Conservation (phyloP, 208 protist species). For the Crithidia acanthocephali region DNA sequence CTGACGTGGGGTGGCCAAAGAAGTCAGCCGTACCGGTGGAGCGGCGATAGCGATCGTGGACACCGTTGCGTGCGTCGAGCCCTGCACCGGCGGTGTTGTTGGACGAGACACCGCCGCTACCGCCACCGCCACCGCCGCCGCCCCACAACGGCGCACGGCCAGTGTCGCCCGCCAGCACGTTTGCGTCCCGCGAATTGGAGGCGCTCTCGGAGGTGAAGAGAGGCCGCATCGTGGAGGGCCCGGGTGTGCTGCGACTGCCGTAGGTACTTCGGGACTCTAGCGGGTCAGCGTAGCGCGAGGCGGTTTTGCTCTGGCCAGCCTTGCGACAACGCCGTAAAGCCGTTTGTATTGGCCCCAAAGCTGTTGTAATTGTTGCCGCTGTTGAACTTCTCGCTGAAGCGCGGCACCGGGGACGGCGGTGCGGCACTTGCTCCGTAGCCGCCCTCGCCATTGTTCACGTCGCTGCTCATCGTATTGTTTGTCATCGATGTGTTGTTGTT, state of each 20-base stretch:
- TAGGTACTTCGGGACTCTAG: neutral
- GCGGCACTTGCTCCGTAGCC: neutral
- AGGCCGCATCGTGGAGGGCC: constrained; percentile 23
- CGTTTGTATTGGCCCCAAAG: neutral
- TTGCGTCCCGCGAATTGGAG: constrained; percentile 17
- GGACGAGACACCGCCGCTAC: neutral
- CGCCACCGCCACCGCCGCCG: neutral
- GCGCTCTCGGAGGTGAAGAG: constrained; percentile 31
- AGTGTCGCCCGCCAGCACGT: constrained; percentile 22
- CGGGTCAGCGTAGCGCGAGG: constrained; percentile 2
- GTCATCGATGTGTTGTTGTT: constrained; percentile 34
- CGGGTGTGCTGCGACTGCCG: constrained; percentile 8
- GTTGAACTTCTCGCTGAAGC: constrained; percentile 2
- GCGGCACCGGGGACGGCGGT: constrained; percentile 24
- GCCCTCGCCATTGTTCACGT: constrained; percentile 5
- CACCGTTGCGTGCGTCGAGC: neutral
- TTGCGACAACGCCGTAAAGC: neutral
- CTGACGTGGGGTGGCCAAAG: neutral
- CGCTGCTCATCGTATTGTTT: constrained; percentile 30
- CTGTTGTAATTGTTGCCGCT: neutral
- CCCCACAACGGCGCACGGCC: constrained; percentile 9
- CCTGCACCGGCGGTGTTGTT: neutral
- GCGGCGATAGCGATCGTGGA: constrained; percentile 10
- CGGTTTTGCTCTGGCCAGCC: neutral
- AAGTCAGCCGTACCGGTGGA: neutral